phyloP scores from a whole-genome alignment of 1,139 yeast genomes.

The Candida sanyaensis region DNA sequence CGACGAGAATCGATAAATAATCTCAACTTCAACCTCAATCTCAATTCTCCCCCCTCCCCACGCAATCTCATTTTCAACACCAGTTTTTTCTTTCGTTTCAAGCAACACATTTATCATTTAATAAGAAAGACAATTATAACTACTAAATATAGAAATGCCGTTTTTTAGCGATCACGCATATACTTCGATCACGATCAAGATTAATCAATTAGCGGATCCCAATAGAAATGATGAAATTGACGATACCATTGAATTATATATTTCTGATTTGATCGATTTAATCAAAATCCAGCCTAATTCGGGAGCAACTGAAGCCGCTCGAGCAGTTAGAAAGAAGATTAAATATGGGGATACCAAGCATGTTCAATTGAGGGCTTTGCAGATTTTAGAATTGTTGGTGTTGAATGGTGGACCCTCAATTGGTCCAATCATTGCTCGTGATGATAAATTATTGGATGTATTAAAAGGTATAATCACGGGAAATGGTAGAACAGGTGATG shows the following conservation, averaged over 20 bases:
- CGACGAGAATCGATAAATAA: background rate
- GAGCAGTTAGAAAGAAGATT: constrained; percentile 84
- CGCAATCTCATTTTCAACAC: background rate
- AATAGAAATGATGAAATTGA: constrained; percentile 36
- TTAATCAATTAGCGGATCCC: constrained; percentile 43
- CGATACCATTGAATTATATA: constrained; percentile 35
- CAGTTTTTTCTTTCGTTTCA: background rate
- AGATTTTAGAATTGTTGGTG: constrained; percentile 71
- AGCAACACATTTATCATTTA: background rate
- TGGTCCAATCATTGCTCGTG: constrained; percentile 60
- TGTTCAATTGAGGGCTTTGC: constrained; percentile 68
- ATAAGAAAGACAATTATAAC: too few relatives aligned
- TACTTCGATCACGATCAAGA: constrained; percentile 46
- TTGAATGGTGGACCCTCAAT: constrained; percentile 66
- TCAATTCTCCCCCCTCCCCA: background rate
- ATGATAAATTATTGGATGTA: constrained; percentile 69
- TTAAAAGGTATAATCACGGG: constrained; percentile 51
- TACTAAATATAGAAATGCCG: constrained; percentile 29
- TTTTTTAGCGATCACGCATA: constrained; percentile 42
- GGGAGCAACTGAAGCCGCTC: constrained; percentile 80
- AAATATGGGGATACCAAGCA: constrained; percentile 70
- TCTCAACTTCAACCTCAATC: background rate
- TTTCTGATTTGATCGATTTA: constrained; percentile 40
- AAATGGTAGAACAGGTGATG: constrained; percentile 38
- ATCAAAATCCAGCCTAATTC: constrained; percentile 38